phyloP scores from a whole-genome alignment of 1,139 yeast genomes.

The Diutina siamensis region DNA sequence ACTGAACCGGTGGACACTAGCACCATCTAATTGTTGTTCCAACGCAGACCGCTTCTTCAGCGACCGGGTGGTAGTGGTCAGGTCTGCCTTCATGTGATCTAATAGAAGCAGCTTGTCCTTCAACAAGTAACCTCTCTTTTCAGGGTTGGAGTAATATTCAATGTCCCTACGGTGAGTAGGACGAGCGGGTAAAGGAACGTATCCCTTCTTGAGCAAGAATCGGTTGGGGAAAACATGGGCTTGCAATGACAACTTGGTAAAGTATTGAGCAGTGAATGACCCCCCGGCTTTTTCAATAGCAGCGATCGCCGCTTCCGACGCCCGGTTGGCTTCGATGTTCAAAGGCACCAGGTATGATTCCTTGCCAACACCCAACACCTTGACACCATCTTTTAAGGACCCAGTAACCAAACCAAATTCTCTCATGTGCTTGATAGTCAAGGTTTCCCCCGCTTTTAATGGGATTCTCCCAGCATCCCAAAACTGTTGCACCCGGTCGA shows the following conservation, averaged over 20 bases:
- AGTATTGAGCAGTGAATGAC: slow-evolving; percentile 61
- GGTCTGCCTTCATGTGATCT: slow-evolving; percentile 22
- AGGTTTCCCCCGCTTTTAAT: slow-evolving; percentile 49
- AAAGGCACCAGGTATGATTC: slow-evolving; percentile 47
- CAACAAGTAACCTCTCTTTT: slow-evolving; percentile 65
- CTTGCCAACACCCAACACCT: slow-evolving; percentile 62
- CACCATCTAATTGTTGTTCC: slow-evolving; percentile 21
- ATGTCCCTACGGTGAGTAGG: slow-evolving; percentile 80
- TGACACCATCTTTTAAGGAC: slow-evolving; percentile 66
- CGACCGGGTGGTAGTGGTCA: slow-evolving; percentile 10
- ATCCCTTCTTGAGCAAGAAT: slow-evolving; percentile 57
- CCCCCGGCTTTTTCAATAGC: slow-evolving; percentile 68
- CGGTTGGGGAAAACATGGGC: slow-evolving; percentile 72
- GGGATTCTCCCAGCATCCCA: slow-evolving; percentile 60
- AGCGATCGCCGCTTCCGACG: slow-evolving; percentile 62
- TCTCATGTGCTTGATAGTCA: slow-evolving; percentile 53
- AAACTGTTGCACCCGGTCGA: slow-evolving; percentile 49
- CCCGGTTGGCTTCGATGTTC: slow-evolving; percentile 71
- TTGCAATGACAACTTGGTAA: slow-evolving; percentile 51
- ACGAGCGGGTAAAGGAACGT: slow-evolving; percentile 75
- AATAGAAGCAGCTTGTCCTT: slow-evolving; percentile 27
- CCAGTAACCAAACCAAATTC: slow-evolving; percentile 67
- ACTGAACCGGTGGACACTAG: slow-evolving; percentile 10
- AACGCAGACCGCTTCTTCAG: slow-evolving; percentile 16
- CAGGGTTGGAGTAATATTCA: slow-evolving; percentile 60